Base-by-base conservation (phyloP, 108 stramenopile species). In the Chaetoceros muelleri region DNA sequence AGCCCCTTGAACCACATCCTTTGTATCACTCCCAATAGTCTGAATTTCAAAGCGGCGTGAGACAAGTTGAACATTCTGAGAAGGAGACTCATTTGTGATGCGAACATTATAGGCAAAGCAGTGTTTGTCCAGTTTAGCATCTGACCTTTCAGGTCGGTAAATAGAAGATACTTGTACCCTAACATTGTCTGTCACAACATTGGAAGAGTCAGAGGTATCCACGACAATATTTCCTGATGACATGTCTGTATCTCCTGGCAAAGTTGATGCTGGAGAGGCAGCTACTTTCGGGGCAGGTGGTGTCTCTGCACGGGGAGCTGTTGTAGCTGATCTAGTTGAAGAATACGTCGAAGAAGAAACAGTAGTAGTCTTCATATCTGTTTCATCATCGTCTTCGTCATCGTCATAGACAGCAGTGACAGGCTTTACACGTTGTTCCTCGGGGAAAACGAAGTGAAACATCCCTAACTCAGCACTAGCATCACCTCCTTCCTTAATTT, bases 71-170 rank as follows among this genome's bases (percentile, higher is more conserved):
- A 95, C 87, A 18, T 72, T 60, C 45, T 72, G 68, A 16, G 53
- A 47, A 27, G 70, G 62, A 51, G 72, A 74, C 44, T 87, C 83
- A 62, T 95, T 95, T n/a, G 89, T 93, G 74, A 95, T 91, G 46
- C 88, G 85, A 27, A 95, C 81, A 57, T 87, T 87, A 90, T 95
- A 95, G 21, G 88, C 82, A 72, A 95, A 95, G 64, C 84, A 85
- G 60, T 87, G 85, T 73, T 93, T 87, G 59, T 86, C 87, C 30
- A 75, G 75, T 0, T 61, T 65, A 0, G 85, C 60, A 46, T 91
- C 83, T 20, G 87, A 89, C 46, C 90, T 79, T 61, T 95, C 94
- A 5, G 94, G 91, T 24, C 82, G 79, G 79, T 93, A 95, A 0
- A 80, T 81, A 44, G 85, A 80, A 8, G 79, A 85, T 30, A 90